Base-by-base conservation (phyloP, 176 grass and related monocot species). In the Lolium multiflorum region DNA sequence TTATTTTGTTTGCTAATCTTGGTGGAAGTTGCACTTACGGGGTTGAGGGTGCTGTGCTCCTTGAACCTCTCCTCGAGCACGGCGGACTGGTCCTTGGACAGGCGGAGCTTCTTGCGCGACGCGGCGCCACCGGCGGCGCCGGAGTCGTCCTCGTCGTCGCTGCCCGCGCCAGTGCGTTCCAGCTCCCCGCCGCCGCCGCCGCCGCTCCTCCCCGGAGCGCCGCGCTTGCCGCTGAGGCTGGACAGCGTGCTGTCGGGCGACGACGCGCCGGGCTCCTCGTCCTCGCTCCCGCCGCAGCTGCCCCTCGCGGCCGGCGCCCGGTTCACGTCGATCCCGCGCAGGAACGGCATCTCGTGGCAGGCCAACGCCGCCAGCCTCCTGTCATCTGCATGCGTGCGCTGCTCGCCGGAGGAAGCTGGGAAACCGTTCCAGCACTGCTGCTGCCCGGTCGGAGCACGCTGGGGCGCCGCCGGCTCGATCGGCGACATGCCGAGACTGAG, bases 1-100 rank as follows among this genome's bases (percentile, higher is more conserved):
- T 50, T 74, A 65, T 14, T 17, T 13, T 22, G 17, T n/a, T 26
- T 74, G 21, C 7, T 18, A 14, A 44, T 49, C 59, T 71, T 26
- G 71, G 6, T n/a, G 49, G 22, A 21, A 57, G 1, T 6, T 18
- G n/a, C 9, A 65, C 89, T 83, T 88, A 98, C 93, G 69, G 93
- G 95, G 71, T 93, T 95, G 71, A 98, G 91, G 21, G 93, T 95
- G 83, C 69, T 95, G 84, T 95, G 96, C 49, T 94, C 93, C 62
- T 91, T 98, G 87, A 98, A 98, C 83, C 79, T 95, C 62, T 98
- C 88, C 66, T 98, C 96, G 54, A 98, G 96, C 24, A 98, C 88
- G 46, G 84, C 88, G 25, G 96, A 87, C 87, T 98, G 96, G 77
- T 95, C 91, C 85, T 92, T 95, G 18, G 88, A 98, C 3, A 98